phyloP scores from a whole-genome alignment of 306 rosid species.

The Alnus rubra region DNA sequence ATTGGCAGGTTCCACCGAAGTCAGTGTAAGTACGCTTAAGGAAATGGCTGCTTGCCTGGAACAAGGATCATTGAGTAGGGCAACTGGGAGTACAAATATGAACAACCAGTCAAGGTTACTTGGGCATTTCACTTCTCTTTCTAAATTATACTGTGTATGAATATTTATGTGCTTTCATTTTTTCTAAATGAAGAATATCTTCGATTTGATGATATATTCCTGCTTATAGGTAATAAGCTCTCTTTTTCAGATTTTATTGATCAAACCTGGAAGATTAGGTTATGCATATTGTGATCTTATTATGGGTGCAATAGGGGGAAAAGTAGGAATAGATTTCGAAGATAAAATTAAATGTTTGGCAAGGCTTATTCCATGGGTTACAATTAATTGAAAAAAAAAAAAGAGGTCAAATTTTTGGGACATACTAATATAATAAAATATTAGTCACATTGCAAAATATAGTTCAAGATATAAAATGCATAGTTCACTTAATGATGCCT shows the following conservation, averaged over 20 bases:
- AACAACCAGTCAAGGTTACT: conserved; percentile 94
- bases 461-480: conserved; percentile 7
- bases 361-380: not conserved
- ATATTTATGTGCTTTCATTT: not conserved
- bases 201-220: not conserved
- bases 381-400: not conserved
- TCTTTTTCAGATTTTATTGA: not conserved
- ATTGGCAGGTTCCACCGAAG: conserved; percentile 96
- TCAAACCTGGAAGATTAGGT: not conserved
- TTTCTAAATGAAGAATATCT: not conserved
- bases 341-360: not conserved
- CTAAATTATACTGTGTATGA: not conserved
- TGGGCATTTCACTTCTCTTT: conserved; percentile 28
- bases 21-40: conserved; percentile 73
- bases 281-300: not conserved
- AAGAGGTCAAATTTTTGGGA: not conserved
- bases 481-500: conserved; percentile 1
- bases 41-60: conserved; percentile 98
- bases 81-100: conserved; percentile 99
- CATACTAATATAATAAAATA: not conserved
- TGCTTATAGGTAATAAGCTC: not conserved
- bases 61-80: conserved; percentile 93
- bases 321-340: not conserved
- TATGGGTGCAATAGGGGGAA: not conserved
- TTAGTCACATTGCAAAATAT: not conserved